Conservation (phyloP, 805 yeast species). For the Candida montana region DNA sequence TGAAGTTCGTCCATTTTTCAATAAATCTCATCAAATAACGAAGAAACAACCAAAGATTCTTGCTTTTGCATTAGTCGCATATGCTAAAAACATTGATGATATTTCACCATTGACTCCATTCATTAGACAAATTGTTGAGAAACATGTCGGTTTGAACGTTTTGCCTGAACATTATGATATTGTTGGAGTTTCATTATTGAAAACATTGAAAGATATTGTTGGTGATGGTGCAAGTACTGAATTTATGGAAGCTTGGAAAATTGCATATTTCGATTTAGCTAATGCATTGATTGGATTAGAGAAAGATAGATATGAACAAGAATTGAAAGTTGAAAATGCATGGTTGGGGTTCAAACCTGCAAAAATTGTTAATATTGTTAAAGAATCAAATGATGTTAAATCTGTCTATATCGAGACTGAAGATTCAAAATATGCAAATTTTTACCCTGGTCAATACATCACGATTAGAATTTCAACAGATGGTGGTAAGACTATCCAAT, state of each 20-base stretch:
- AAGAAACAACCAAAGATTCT: constrained; percentile 58
- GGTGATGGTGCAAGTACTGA: constrained; percentile 57
- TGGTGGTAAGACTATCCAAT: constrained; percentile 35
- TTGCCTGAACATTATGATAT: constrained; percentile 60
- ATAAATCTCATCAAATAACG: constrained; percentile 48
- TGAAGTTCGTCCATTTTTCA: constrained; percentile 56
- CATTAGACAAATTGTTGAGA: constrained; percentile 55
- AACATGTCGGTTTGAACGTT: constrained; percentile 62
- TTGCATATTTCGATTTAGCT: constrained; percentile 62
- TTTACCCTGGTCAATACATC: constrained; percentile 36
- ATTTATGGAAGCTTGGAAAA: constrained; percentile 58
- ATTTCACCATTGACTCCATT: constrained; percentile 46
- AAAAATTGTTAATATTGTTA: constrained; percentile 34
- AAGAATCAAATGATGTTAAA: constrained; percentile 43
- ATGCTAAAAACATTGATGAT: constrained; percentile 60
- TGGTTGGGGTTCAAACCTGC: constrained; percentile 62
- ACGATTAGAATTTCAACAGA: constrained; percentile 31
- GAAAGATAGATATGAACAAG: constrained; percentile 36
- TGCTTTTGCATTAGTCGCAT: constrained; percentile 55
- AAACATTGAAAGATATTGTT: constrained; percentile 47
- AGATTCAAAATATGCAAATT: constrained; percentile 33
- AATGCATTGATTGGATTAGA: constrained; percentile 54
- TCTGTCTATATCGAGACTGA: constrained; percentile 46
- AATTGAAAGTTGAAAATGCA: constrained; percentile 27
- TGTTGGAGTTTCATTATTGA: constrained; percentile 54